Evolutionary conservation across 2,329 filamentous ascomycete genomes (phyloP), one percentile per base, ranked within the genome.

Genomic region (Daldinia sp.): DNA sequence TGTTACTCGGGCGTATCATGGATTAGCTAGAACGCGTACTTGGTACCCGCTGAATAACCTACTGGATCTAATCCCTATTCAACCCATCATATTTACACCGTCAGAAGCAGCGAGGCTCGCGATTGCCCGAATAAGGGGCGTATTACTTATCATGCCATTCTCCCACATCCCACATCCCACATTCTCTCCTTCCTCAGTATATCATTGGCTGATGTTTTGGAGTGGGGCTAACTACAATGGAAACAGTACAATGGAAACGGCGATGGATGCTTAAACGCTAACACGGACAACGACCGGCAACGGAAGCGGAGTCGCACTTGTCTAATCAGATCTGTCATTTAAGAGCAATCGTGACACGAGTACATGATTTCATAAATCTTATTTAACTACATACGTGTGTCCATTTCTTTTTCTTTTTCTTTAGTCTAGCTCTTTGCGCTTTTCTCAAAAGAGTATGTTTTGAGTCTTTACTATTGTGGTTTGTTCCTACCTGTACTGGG

Each of bases 101-200:
- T 30, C 6, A 51, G 26, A 33, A 51, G 46, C 18, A 20, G 7
- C 35, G n/a, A 57, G 37, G 39, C 23, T 42, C 26, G 26, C 54
- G 26, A 57, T 39, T 41, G 13, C 23, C 39, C 23, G 33, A 41
- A 42, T 18, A 44, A 15, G 39, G 39, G 26, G 35, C 15, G 33
- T 26, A 12, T 30, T 28, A 18, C 26, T 26, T 10, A 6, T 57
- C 37, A 57, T 53, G 44, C 23, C 15, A 44, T 28, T 58, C 28
- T 61, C 51, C 57, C 63, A 58, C 39, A 62, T 62, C 54, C 64
- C 58, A 67, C 59, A 67, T 64, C 53, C 37, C 63, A 54, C 59
- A 54, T 54, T 26, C 30, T 6, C 46, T 54, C 23, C 23, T 44
- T 26, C 42, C 5, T 53, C 48, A 20, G 20, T 12, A 48, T 10